Base-by-base conservation (phyloP, 306 rosid species). In the Adenanthera pavonina region DNA sequence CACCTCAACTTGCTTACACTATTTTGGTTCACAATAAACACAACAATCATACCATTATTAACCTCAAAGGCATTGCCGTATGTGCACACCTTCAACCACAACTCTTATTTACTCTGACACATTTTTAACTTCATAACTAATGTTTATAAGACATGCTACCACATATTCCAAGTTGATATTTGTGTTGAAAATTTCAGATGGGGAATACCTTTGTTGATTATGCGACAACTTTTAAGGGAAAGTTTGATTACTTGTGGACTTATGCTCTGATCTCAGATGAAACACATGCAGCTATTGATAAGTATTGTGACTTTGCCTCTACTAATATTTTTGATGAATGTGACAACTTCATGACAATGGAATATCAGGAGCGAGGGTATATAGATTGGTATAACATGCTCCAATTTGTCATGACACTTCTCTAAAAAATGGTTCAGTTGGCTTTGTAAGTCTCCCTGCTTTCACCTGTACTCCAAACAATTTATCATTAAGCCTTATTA, bases 161-260 rank as follows among this genome's bases (percentile, higher is more conserved):
- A 38, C 41, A 49, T 49, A 1, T 10, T 30, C 43, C 35, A 64
- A 35, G 10, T 2, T 35, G 8, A 14, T 33, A n/a, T 34, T 25
- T 87, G 67, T 41, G 46, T n/a, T 80, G 52, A 53, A 69, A 74
- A 43, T 48, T 57, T 44, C 84, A 89, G 95, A 79, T 86, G 36
- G 93, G 95, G 44, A 89, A 91, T 78, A 87, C 90, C 12, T 86
- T 81, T 91, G 81, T 88, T 61, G 89, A 91, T 82, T 87, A 86
- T 75, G 49, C 36, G 9, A 85, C 89, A 3, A 7, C 19, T 13
- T 0, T 1, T 1, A 30, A 76, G 64, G 89, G 93, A 16, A 2
- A 17, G 6, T 75, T 7, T 43, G 95, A 89, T 56, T 85, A 81
- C 79, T 69, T 74, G 0, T 89, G 95, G 93, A 74, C 86, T 19